These are phyloP conservation scores for Yamadazyma spencermartinsiae DNA, from an alignment of 1,139 yeast genomes.

Conservation along the genomic window DNA sequence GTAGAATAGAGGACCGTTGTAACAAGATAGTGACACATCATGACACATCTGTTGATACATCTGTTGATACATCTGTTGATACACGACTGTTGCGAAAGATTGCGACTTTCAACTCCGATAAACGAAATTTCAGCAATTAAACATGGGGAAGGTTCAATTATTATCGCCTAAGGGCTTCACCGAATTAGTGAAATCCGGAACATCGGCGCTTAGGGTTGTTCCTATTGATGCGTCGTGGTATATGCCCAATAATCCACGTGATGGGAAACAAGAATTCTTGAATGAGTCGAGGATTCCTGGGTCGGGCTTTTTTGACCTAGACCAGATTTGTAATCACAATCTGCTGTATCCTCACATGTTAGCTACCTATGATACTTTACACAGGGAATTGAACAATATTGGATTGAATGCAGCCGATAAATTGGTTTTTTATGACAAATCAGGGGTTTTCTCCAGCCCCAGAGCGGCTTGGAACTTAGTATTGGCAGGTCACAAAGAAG, in stretches of 20 bases:
- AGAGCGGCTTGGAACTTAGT: slow-evolving; percentile 89
- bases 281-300: slow-evolving; percentile 59
- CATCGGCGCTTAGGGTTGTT: slow-evolving; percentile 39
- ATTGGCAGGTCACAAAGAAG: slow-evolving; percentile 70
- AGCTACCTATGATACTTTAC: slow-evolving; percentile 61
- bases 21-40: too few species aligned
- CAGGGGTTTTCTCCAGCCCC: slow-evolving; percentile 84
- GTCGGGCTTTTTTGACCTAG: slow-evolving; percentile 81
- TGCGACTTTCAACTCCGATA: too few species aligned
- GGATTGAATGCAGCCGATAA: slow-evolving; percentile 52
- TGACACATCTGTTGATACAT: too few species aligned
- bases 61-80: too few species aligned
- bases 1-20: too few species aligned
- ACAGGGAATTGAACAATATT: slow-evolving; percentile 47
- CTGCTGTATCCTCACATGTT: slow-evolving; percentile 83
- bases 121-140: too few species aligned
- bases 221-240: slow-evolving; percentile 93
- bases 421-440: slow-evolving; percentile 81
- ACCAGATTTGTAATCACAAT: slow-evolving; percentile 54
- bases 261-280: slow-evolving; percentile 58
- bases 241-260: slow-evolving; percentile 70
- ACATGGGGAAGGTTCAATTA: slow-evolving; percentile 13
- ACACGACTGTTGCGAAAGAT: too few species aligned
- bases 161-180: slow-evolving; percentile 11
- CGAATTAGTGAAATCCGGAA: slow-evolving; percentile 10